A percentile compares a stretch with the other conserved stretches of the same genome.
phyloP scores from a whole-genome alignment of 2,329 filamentous ascomycete genomes.

The Penicillium sp. region DNA sequence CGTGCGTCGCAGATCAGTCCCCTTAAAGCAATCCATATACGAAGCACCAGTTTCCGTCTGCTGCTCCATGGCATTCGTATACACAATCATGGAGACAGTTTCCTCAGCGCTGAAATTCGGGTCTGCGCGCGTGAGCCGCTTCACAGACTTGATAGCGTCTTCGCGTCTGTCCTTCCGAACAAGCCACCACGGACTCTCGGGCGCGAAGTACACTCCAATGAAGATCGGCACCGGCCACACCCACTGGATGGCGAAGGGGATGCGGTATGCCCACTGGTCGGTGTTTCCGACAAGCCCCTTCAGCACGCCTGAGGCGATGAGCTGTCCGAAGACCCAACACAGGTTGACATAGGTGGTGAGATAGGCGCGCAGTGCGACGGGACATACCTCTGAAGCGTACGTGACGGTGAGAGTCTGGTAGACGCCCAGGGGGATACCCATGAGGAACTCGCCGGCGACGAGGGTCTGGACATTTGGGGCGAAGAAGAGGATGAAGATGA shows the following conservation, averaged over 20 bases:
- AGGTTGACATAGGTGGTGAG: constrained; percentile 40
- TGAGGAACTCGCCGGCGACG: constrained; percentile 39
- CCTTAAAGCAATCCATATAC: constrained; percentile 33
- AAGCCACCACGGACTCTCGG: constrained; percentile 41
- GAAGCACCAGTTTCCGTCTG: constrained; percentile 16
- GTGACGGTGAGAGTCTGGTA: constrained; percentile 37
- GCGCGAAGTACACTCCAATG: constrained; percentile 27
- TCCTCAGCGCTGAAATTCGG: constrained; percentile 29
- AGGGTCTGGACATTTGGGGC: constrained; percentile 35
- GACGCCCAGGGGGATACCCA: constrained; percentile 41
- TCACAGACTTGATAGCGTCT: constrained; percentile 35
- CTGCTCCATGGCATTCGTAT: constrained; percentile 37
- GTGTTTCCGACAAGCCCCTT: constrained; percentile 29
- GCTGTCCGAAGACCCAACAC: constrained; percentile 44
- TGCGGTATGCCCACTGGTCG: constrained; percentile 37
- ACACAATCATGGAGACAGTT: constrained; percentile 38
- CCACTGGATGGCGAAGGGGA: constrained; percentile 40
- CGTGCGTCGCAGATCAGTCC: constrained; percentile 38
- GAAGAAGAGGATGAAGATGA: constrained; percentile 44
- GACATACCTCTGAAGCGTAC: constrained; percentile 41
- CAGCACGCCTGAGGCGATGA: constrained; percentile 38
- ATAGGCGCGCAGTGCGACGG: constrained; percentile 34
- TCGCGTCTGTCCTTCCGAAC: constrained; percentile 35
- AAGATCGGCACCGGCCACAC: constrained; percentile 26
- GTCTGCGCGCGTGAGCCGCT: constrained; percentile 26